Evolutionary conservation across 2,329 filamentous ascomycete species (phyloP), one percentile per base, ranked within the genome.

Genomic region (Fusarium duplospermum): DNA sequence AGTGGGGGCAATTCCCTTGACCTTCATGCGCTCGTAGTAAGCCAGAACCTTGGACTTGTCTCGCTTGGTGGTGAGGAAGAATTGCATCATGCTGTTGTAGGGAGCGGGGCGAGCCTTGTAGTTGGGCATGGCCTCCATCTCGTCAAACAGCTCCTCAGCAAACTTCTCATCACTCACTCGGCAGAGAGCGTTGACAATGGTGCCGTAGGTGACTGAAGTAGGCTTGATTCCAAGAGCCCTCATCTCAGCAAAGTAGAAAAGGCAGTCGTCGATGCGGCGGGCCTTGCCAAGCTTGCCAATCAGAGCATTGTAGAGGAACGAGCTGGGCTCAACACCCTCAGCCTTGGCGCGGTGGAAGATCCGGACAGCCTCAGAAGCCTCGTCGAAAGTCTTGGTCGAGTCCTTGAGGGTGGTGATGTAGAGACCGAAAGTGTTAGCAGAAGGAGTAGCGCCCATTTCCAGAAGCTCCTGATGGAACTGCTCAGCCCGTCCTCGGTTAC

Each of bases 361-460:
- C 85, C 97, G 97, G 80, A 98, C 93, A 65, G 96, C 96, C 83
- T 98, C 96, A 10, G 95, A 95, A 13, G 96, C 96, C 83, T 99
- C 96, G 79, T 99, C 96, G 75, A 98, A 98, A 0, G 95, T 98
- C 89, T 97, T 98, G 75, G 94, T 94, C 1, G 94, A 97, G 81
- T 98, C 96, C 86, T 98, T 98, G 71, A 99, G 88, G 2, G 96
- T 98, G n/a, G 97, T 98, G 84, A 99, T 99, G 88, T 98, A 99
- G 20, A 99, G 90, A 69, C 96, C 96, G 77, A 97, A 99, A 1
- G 96, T 99, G 87, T 99, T 99, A 50, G 96, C 96, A 3, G 96
- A 97, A 18, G 96, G 96, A 11, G 95, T 93, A 69, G 93, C 92
- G 57, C 96, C 96, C 87, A 98, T 96, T 70, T 94, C 92, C 58